Percentiles rank a stretch among this genome's conserved stretches.
Conservation (phyloP, 164 flowering plant genomes). For the Chloranthus sessilifolius region DNA sequence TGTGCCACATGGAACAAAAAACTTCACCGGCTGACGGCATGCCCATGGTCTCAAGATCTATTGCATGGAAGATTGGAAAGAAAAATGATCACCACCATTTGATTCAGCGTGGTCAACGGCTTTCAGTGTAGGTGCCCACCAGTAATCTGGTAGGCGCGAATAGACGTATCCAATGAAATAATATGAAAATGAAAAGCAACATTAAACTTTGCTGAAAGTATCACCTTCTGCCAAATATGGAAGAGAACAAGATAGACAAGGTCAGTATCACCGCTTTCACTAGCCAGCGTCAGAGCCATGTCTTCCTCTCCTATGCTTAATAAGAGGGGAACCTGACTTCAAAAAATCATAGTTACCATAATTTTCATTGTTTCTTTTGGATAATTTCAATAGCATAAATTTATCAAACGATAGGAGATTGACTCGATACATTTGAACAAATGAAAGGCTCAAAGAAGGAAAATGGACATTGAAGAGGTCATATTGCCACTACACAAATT, state of each 20-base stretch:
- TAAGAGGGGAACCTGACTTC: conserved; percentile 80
- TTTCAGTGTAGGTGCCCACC: too few relatives aligned
- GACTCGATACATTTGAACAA: too few relatives aligned
- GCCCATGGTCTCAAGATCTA: too few relatives aligned
- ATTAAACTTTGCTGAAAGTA: conserved; percentile 1
- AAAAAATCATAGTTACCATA: conserved; percentile 3
- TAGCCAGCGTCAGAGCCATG: conserved; percentile 77
- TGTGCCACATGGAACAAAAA: too few relatives aligned
- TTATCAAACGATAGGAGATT: too few relatives aligned
- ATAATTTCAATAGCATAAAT: neutral
- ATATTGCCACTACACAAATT: neutral
- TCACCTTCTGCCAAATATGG: conserved; percentile 94
- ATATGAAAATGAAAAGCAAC: too few relatives aligned
- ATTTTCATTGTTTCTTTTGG: neutral
- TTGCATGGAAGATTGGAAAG: too few relatives aligned
- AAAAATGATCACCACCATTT: too few relatives aligned
- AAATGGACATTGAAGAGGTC: neutral
- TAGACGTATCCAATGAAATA: too few relatives aligned
- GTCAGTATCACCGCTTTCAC: conserved; percentile 98
- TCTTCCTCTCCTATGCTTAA: conserved; percentile 97
- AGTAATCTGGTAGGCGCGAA: too few relatives aligned
- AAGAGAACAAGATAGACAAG: conserved; percentile 92
- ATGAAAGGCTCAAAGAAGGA: neutral
- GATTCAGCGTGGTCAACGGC: too few relatives aligned
- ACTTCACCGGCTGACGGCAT: too few relatives aligned